Percentiles rank a stretch among this genome's conserved stretches.
These are phyloP conservation scores for Ophiostoma piceae DNA, from an alignment of 2,329 filamentous ascomycete genomes.

Conservation along the genomic window DNA sequence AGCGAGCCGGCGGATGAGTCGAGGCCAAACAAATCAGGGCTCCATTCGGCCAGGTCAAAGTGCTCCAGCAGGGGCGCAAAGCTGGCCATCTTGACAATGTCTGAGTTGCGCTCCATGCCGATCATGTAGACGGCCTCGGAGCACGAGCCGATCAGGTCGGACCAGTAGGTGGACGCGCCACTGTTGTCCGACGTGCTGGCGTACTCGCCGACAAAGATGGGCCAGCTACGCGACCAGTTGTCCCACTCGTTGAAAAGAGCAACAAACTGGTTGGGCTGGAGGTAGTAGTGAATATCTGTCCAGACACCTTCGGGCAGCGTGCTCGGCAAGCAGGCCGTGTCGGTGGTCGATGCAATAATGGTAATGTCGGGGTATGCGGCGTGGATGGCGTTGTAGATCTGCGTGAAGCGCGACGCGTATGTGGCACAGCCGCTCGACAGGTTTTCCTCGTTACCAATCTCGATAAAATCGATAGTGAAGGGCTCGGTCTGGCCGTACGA, in stretches of 20 bases:
- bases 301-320: background rate
- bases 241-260: background rate
- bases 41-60: slow-evolving; percentile 9
- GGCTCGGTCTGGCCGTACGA: background rate
- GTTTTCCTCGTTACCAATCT: slow-evolving; percentile 6
- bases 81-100: slow-evolving; percentile 11
- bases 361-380: slow-evolving; percentile 4
- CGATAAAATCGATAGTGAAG: background rate
- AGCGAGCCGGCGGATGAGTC: slow-evolving; percentile 7
- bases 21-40: slow-evolving; percentile 7
- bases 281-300: slow-evolving; percentile 1
- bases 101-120: slow-evolving; percentile 7
- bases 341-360: slow-evolving; percentile 4
- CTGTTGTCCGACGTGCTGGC: slow-evolving; percentile 1
- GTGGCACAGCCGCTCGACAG: background rate
- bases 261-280: background rate
- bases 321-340: slow-evolving; percentile 8
- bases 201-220: slow-evolving; percentile 9
- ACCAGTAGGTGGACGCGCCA: background rate
- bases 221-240: slow-evolving; percentile 6
- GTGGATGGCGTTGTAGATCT: slow-evolving; percentile 11
- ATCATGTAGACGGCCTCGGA: slow-evolving; percentile 13
- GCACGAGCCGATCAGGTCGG: slow-evolving; percentile 1
- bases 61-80: slow-evolving; percentile 5
- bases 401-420: background rate